phyloP scores from a whole-genome alignment of 805 yeast genomes.

The Metschnikowia bowlesiae region DNA sequence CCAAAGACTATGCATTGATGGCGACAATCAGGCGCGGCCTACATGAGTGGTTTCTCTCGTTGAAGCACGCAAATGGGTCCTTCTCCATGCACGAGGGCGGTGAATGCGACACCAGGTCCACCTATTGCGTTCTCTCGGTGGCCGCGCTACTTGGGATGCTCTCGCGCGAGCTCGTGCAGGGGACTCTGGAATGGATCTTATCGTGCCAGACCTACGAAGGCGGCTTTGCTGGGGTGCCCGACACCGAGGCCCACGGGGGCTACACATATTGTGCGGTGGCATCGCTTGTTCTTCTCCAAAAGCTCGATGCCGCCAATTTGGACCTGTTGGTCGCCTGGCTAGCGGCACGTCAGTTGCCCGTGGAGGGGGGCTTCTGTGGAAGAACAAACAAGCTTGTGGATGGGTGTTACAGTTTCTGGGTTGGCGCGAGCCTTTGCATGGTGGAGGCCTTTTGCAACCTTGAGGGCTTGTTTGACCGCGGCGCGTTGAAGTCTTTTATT shows the following conservation, averaged over 20 bases:
- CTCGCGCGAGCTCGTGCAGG: slow-evolving; percentile 54
- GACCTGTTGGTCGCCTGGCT: slow-evolving; percentile 62
- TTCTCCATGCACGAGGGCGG: slow-evolving; percentile 74
- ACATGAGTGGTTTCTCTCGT: slow-evolving; percentile 57
- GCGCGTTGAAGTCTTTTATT: slow-evolving; percentile 60
- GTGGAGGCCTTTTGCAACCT: slow-evolving; percentile 46
- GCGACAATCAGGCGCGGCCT: slow-evolving; percentile 34
- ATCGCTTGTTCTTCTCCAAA: slow-evolving; percentile 48
- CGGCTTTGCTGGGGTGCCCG: slow-evolving; percentile 82
- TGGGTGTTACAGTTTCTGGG: slow-evolving; percentile 96
- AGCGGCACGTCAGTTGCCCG: slow-evolving; percentile 55
- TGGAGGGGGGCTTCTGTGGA: slow-evolving; percentile 89
- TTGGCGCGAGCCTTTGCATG: slow-evolving; percentile 71
- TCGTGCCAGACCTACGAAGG: slow-evolving; percentile 91
- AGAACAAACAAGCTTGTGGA: slow-evolving; percentile 91
- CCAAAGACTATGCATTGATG: slow-evolving; percentile 37
- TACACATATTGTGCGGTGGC: slow-evolving; percentile 84
- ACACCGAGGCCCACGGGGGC: slow-evolving; percentile 93
- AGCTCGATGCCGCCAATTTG: slow-evolving; percentile 40
- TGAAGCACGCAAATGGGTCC: slow-evolving; percentile 71
- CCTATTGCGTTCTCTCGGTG: slow-evolving; percentile 77
- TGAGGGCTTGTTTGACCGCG: slow-evolving; percentile 43
- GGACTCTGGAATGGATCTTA: slow-evolving; percentile 55
- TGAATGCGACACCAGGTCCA: slow-evolving; percentile 80
- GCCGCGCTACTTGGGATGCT: slow-evolving; percentile 62